phyloP scores from a whole-genome alignment of 2,329 filamentous ascomycete species.

The Penicillium rolfsii region DNA sequence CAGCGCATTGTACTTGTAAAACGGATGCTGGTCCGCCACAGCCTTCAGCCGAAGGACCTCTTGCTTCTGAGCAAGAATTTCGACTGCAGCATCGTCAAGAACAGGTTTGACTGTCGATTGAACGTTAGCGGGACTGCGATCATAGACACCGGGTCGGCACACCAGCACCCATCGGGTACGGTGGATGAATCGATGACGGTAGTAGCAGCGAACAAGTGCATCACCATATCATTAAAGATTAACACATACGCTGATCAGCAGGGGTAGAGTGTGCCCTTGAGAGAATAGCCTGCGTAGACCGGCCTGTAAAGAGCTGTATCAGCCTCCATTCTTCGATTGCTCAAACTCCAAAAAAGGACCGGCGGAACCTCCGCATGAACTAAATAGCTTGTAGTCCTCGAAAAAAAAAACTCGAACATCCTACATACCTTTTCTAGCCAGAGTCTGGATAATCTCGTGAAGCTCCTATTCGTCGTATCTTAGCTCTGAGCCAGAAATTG shows the following conservation, averaged over 20 bases:
- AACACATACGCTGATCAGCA: conserved; percentile 59
- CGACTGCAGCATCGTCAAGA: conserved; percentile 68
- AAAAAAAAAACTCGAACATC: not conserved
- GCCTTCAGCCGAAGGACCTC: conserved; percentile 71
- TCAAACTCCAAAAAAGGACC: not conserved
- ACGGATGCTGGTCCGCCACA: conserved; percentile 82
- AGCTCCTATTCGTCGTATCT: conserved; percentile 61
- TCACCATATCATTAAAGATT: not conserved
- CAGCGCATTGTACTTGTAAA: conserved; percentile 95
- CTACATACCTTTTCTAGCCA: conserved; percentile 71
- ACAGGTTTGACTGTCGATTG: conserved; percentile 64
- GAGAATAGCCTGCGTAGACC: conserved; percentile 78
- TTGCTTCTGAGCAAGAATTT: conserved; percentile 71
- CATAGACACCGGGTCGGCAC: not conserved
- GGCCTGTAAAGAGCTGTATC: conserved; percentile 52
- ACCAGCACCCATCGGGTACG: not conserved
- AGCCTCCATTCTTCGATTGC: conserved; percentile 6
- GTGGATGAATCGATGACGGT: not conserved
- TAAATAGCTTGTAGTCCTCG: not conserved
- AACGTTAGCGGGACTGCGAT: conserved; percentile 11
- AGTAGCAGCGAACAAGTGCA: not conserved
- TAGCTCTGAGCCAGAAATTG: conserved; percentile 16
- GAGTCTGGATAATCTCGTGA: conserved; percentile 74
- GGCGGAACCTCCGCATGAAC: not conserved
- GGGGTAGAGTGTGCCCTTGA: conserved; percentile 90